Conservation (phyloP, 371 early-diverging fungal genomes). For the Mycotypha africana region DNA sequence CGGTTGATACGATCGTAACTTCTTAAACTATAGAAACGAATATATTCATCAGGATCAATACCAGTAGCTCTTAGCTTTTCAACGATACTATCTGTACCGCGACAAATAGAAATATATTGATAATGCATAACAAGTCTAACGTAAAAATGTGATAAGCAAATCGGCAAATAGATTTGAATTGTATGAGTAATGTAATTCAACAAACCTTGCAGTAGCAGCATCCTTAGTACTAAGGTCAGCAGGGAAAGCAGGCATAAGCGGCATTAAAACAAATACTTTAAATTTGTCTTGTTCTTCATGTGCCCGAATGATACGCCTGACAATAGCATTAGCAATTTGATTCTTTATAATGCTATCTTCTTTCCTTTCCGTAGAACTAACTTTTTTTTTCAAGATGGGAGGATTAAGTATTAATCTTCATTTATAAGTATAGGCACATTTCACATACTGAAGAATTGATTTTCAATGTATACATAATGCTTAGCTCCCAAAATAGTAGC, state of each 20-base stretch:
- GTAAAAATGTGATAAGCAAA: no score
- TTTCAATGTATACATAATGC: conserved; percentile 93
- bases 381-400: no score
- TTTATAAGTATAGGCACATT: no score
- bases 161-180: no score
- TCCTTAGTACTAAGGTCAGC: conserved; percentile 71
- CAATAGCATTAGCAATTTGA: conserved; percentile 72
- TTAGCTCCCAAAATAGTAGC: conserved; percentile 65
- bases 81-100: conserved; percentile 61
- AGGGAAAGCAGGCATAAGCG: conserved; percentile 89
- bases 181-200: no score
- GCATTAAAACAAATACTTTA: conserved; percentile 84
- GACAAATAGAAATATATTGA: conserved; percentile 70
- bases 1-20: conserved; percentile 56
- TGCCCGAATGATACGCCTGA: conserved; percentile 75
- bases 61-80: conserved; percentile 43
- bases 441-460: conserved; percentile 88
- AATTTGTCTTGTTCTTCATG: conserved; percentile 62
- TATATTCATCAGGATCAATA: conserved; percentile 59
- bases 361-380: conserved; percentile 57
- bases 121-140: conserved; percentile 65
- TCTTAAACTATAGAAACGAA: conserved; percentile 66
- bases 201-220: conserved; percentile 68
- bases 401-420: no score
- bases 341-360: conserved; percentile 57